Evolutionary conservation across 1,139 yeast genomes (phyloP).

Genomic region (Ashbya aceris): DNA sequence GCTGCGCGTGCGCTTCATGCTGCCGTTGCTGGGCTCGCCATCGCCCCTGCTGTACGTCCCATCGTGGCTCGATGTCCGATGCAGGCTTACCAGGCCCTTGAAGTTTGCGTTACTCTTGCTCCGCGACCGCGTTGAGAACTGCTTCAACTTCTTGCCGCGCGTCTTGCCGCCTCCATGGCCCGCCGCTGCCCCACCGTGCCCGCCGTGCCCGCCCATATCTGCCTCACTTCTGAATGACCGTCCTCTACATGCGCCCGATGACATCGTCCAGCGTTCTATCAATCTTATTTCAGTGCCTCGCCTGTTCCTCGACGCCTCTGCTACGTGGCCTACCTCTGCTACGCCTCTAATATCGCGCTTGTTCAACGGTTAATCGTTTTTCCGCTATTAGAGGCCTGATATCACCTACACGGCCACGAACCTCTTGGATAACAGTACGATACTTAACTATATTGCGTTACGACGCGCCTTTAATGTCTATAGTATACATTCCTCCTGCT

Average conservation of each 20-base stretch:
- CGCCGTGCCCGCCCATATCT: slow-evolving; percentile 8
- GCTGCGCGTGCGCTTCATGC: slow-evolving; percentile 12
- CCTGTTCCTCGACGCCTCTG: too few species aligned
- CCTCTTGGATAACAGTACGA: too few species aligned
- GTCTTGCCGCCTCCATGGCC: background rate
- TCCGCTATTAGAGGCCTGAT: too few species aligned
- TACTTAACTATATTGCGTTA: too few species aligned
- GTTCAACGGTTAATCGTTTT: background rate
- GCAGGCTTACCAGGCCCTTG: slow-evolving; percentile 20
- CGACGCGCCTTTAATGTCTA: too few species aligned
- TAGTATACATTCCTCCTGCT: too few species aligned
- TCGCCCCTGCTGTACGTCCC: slow-evolving; percentile 5
- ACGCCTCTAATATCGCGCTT: background rate
- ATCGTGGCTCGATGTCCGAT: slow-evolving; percentile 21
- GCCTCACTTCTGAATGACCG: slow-evolving; percentile 13
- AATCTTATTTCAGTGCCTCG: too few species aligned
- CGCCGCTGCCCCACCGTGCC: background rate
- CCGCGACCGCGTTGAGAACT: slow-evolving; percentile 27
- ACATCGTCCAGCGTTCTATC: background rate
- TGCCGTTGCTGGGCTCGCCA: background rate
- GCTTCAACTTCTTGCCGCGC: slow-evolving; percentile 11
- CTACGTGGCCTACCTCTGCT: too few species aligned
- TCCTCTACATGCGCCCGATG: slow-evolving; percentile 9
- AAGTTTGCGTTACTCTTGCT: slow-evolving; percentile 29
- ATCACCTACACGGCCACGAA: too few species aligned